These are phyloP conservation scores for Protomyces pachydermus DNA, from an alignment of 1,139 yeast genomes.

Conservation along the genomic window DNA sequence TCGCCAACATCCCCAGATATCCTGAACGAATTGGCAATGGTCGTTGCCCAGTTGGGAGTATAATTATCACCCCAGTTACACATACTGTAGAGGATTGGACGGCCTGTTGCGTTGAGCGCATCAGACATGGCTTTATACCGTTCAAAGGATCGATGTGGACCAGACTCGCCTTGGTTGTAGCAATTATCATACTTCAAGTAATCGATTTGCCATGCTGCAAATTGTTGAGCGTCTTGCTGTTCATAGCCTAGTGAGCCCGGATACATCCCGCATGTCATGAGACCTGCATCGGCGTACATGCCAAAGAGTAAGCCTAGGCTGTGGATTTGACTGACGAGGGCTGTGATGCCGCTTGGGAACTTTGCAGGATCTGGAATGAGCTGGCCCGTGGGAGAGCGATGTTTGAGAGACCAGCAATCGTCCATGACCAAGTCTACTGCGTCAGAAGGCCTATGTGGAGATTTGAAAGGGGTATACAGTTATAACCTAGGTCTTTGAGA, in stretches of 20 bases:
- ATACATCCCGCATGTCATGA: slow-evolving; percentile 38
- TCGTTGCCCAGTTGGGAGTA: slow-evolving; percentile 38
- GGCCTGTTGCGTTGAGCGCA: slow-evolving; percentile 38
- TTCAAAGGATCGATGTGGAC: slow-evolving; percentile 34
- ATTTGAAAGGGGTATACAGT: slow-evolving; percentile 22
- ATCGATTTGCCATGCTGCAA: slow-evolving; percentile 39
- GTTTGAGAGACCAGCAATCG: slow-evolving; percentile 36
- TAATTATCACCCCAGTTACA: slow-evolving; percentile 40
- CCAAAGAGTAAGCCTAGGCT: slow-evolving; percentile 37
- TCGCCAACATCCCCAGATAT: slow-evolving; percentile 38
- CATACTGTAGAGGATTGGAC: slow-evolving; percentile 37
- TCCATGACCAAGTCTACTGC: slow-evolving; percentile 36
- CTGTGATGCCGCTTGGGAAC: slow-evolving; percentile 38
- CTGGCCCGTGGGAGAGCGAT: background rate
- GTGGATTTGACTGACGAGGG: slow-evolving; percentile 36
- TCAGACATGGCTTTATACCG: slow-evolving; percentile 38
- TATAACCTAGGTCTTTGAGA: slow-evolving; percentile 36
- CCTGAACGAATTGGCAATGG: slow-evolving; percentile 39
- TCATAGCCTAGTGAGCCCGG: slow-evolving; percentile 38
- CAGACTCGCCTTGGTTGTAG: slow-evolving; percentile 37
- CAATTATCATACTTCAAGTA: slow-evolving; percentile 40
- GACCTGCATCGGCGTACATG: slow-evolving; percentile 40
- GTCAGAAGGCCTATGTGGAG: background rate
- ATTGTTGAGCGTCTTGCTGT: slow-evolving; percentile 37
- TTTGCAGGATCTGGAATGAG: slow-evolving; percentile 29